Evolutionary conservation across 441 rosid species (phyloP).

Genomic region (Melastoma candidum): DNA sequence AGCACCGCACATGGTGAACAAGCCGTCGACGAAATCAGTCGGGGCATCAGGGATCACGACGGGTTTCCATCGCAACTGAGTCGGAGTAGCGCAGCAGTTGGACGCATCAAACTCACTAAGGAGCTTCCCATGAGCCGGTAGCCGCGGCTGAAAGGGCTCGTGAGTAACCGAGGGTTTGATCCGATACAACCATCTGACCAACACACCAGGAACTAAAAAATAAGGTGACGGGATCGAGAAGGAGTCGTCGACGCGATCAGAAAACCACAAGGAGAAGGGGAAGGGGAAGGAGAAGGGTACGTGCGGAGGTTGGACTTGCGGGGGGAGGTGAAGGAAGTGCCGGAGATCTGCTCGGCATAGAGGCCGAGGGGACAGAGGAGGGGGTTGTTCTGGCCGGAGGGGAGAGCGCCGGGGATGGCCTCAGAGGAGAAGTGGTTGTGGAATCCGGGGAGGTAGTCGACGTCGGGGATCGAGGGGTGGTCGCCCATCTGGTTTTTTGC

Average conservation of each 20-base stretch:
- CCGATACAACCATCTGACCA: constrained; percentile 73
- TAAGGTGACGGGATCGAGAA: too few relatives aligned
- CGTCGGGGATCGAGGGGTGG: constrained; percentile 8
- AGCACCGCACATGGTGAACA: constrained; percentile 80
- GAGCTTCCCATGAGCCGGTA: constrained; percentile 52
- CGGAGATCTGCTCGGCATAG: constrained; percentile 97
- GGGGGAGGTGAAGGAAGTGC: constrained; percentile 91
- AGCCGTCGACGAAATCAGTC: constrained; percentile 72
- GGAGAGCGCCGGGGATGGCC: constrained; percentile 66
- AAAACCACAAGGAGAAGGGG: neutral
- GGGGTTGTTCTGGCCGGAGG: constrained; percentile 77
- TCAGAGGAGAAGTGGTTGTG: constrained; percentile 73
- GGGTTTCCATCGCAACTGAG: constrained; percentile 96
- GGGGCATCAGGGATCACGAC: constrained; percentile 53
- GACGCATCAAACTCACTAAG: constrained; percentile 72
- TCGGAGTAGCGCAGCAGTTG: constrained; percentile 62
- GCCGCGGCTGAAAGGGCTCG: constrained; percentile 72
- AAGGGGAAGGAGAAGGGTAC: constrained; percentile 15
- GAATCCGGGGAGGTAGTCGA: constrained; percentile 55
- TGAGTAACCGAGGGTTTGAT: constrained; percentile 93
- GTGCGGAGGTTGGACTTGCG: constrained; percentile 73
- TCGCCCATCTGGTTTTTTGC: neutral
- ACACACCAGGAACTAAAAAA: neutral
- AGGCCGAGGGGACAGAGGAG: constrained; percentile 78
- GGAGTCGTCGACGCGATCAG: neutral